Base-by-base conservation (phyloP, 371 early-diverging fungal species). In the Lichtheimia ramosa region DNA sequence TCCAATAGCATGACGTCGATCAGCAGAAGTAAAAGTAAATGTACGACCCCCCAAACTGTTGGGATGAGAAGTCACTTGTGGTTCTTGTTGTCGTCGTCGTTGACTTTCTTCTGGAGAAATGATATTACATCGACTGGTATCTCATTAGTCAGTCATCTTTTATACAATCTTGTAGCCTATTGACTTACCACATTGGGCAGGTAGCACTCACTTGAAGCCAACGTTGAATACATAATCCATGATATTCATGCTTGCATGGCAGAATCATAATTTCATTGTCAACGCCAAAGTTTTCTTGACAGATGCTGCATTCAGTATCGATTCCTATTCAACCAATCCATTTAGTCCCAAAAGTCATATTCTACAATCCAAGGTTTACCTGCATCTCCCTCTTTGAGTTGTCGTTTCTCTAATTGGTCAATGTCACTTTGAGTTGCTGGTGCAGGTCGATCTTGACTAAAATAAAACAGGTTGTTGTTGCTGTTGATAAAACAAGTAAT, bases 161-260 rank as follows among this genome's bases (percentile, higher is more conserved):
- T 18, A n/a, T n/a, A n/a, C 43, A 1, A 43, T 5, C 18, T 43
- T 5, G 4, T 43, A 5, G 1, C 59, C 10, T 5, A 34, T 10
- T 1, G 8, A 8, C 34, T 46, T 63, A 68, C 68, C 68, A 68
- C 23, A 68, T 60, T 25, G 68, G 68, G 49, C 68, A 68, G 13
- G 68, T 63, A 0, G 61, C 48, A 34, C 51, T 63, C 13, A 56
- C 20, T 1, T 21, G 14, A 24, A 68, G 39, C 68, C 68, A 68
- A 13, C 42, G 60, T 8, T 50, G 58, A 15, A 68, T 63, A 27
- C 68, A 68, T 12, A 25, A 20, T 7, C 58, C 53, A 48, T 68
- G 68, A 41, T 68, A 68, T 56, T 68, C 68, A 23, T 68, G 68
- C n/a, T 54, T 42, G 52, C 68, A 68, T 13, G 68, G 63, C 61